phyloP scores from a whole-genome alignment of 2,329 filamentous ascomycete species.

The Pyrenochaeta sp. region DNA sequence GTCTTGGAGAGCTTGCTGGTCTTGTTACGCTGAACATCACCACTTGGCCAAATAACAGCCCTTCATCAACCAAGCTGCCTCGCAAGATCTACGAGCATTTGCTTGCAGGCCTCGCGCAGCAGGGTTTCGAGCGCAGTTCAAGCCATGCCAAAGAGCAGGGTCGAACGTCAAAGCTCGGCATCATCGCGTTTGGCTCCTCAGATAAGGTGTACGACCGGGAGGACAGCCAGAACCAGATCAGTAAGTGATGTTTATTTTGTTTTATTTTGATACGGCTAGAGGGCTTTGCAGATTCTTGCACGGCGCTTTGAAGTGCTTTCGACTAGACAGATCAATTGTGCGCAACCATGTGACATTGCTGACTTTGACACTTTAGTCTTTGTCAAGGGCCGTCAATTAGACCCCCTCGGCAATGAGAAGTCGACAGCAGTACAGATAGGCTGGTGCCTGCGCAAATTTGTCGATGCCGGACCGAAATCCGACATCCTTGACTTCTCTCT shows the following conservation, averaged over 20 bases:
- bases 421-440: slow-evolving; percentile 55
- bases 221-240: slow-evolving; percentile 56
- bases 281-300: neutral
- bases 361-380: slow-evolving; percentile 39
- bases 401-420: slow-evolving; percentile 52
- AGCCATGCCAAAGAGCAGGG: slow-evolving; percentile 35
- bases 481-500: slow-evolving; percentile 58
- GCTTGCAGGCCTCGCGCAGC: slow-evolving; percentile 52
- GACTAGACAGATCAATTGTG: too few species aligned
- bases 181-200: slow-evolving; percentile 57
- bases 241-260: slow-evolving; percentile 7
- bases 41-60: slow-evolving; percentile 57
- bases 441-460: slow-evolving; percentile 56
- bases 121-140: slow-evolving; percentile 45
- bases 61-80: slow-evolving; percentile 51
- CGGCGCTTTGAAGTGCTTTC: neutral
- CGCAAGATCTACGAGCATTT: slow-evolving; percentile 57
- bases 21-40: slow-evolving; percentile 59
- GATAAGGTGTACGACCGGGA: slow-evolving; percentile 59
- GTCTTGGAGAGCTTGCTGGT: slow-evolving; percentile 48
- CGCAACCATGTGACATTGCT: neutral
- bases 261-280: neutral
- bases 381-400: slow-evolving; percentile 53
- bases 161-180: slow-evolving; percentile 50
- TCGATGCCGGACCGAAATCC: slow-evolving; percentile 54